These are phyloP conservation scores for Pseudotsuga menziesii DNA, from an alignment of 75 land plant genomes.

Conservation along the genomic window DNA sequence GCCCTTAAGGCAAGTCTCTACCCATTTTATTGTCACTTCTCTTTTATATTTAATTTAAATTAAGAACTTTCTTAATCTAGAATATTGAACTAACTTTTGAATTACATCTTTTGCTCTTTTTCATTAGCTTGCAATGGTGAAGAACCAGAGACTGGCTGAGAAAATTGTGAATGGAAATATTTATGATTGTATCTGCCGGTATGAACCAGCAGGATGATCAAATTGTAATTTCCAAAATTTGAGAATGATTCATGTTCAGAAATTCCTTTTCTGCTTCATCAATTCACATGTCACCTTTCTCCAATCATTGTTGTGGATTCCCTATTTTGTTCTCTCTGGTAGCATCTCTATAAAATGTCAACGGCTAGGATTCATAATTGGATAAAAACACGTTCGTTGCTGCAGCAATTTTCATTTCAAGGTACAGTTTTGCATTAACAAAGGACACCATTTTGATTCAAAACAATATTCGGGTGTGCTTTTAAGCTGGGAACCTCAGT, in stretches of 20 bases:
- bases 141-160: constrained; percentile 93
- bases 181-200: constrained; percentile 92
- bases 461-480: background rate
- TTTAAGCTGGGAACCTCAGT: too few relatives aligned
- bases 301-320: background rate
- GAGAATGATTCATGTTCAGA: background rate
- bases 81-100: background rate
- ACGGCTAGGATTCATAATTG: background rate
- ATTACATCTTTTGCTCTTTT: constrained; percentile 6
- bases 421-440: background rate
- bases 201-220: constrained; percentile 47
- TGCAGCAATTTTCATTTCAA: background rate
- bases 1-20: constrained; percentile 61
- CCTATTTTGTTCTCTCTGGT: background rate
- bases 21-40: background rate
- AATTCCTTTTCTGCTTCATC: background rate
- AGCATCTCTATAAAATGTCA: background rate
- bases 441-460: background rate
- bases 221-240: background rate
- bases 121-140: constrained; percentile 92
- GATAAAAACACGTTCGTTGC: background rate
- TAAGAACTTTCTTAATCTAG: background rate
- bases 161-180: constrained; percentile 80
- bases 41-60: background rate
- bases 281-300: background rate